Percentiles rank a stretch among this genome's conserved stretches.
Conservation (phyloP, 2,329 filamentous ascomycete species). For the Penicillium sclerotiorum region DNA sequence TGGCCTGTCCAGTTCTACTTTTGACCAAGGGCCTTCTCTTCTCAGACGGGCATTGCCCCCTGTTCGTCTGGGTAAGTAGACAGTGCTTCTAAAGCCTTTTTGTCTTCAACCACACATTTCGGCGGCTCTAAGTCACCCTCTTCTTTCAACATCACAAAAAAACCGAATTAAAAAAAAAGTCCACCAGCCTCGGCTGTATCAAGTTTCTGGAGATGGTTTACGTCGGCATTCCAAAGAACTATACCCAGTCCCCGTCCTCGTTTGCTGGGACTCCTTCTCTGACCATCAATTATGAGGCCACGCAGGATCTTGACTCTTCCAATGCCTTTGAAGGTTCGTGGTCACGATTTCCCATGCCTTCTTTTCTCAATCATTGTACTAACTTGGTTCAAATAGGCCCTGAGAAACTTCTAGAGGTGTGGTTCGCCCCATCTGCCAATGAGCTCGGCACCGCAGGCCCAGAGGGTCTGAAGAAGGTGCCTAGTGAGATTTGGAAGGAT, state of each 20-base stretch:
- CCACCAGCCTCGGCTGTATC: constrained; percentile 24
- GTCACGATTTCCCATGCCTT: background rate
- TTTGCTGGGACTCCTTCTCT: constrained; percentile 80
- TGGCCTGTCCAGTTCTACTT: constrained; percentile 69
- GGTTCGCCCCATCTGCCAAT: constrained; percentile 83
- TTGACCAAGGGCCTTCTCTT: constrained; percentile 91
- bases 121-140: constrained; percentile 27
- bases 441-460: constrained; percentile 69
- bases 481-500: constrained; percentile 83
- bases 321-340: constrained; percentile 88
- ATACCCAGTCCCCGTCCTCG: constrained; percentile 78
- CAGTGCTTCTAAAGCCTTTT: constrained; percentile 75
- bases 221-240: constrained; percentile 76
- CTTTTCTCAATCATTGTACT: constrained; percentile 3
- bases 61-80: constrained; percentile 96
- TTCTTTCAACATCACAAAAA: constrained; percentile 16
- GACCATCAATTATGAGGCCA: constrained; percentile 96
- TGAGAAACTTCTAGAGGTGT: constrained; percentile 97
- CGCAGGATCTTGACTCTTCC: constrained; percentile 87
- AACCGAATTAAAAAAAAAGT: constrained; percentile 8
- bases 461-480: constrained; percentile 82
- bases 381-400: constrained; percentile 61
- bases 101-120: constrained; percentile 20
- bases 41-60: constrained; percentile 84
- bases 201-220: constrained; percentile 73